phyloP scores from a whole-genome alignment of 306 rosid species.

The Glycine soja region DNA sequence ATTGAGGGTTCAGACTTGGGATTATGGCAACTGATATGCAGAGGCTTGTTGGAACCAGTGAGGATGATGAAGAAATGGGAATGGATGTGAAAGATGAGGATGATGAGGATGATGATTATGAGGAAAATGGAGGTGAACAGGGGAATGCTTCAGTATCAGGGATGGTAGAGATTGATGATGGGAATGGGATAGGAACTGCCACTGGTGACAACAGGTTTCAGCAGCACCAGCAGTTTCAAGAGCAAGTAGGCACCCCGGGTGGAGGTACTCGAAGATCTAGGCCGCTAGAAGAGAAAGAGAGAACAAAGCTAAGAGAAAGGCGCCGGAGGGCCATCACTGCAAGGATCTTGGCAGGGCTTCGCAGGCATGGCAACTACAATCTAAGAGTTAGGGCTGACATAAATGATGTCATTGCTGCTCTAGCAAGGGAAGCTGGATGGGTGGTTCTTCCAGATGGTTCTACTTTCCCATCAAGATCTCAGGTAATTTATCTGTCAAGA shows the following conservation, averaged over 20 bases:
- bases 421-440: constrained; percentile 99
- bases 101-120: constrained; percentile 64
- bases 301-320: constrained; percentile 97
- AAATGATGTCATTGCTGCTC: constrained; percentile 91
- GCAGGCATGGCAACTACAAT: constrained; percentile 97
- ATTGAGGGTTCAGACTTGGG: constrained; percentile 44
- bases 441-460: constrained; percentile 99
- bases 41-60: constrained; percentile 82
- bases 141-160: constrained; percentile 32
- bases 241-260: constrained; percentile 75
- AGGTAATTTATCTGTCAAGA: constrained; percentile 59
- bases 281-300: constrained; percentile 93
- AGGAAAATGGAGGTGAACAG: constrained; percentile 61
- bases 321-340: constrained; percentile 98
- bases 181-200: constrained; percentile 63
- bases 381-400: constrained; percentile 99
- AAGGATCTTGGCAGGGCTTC: constrained; percentile 92
- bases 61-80: constrained; percentile 91
- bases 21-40: constrained; percentile 81
- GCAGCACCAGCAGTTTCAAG: constrained; percentile 71
- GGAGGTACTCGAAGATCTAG: constrained; percentile 89
- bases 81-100: constrained; percentile 94
- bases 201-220: constrained; percentile 66
- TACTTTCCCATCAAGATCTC: constrained; percentile 86
- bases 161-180: constrained; percentile 78